Conservation (phyloP, 73 alveolate genomes). For the Tetrahymena malaccensis region DNA sequence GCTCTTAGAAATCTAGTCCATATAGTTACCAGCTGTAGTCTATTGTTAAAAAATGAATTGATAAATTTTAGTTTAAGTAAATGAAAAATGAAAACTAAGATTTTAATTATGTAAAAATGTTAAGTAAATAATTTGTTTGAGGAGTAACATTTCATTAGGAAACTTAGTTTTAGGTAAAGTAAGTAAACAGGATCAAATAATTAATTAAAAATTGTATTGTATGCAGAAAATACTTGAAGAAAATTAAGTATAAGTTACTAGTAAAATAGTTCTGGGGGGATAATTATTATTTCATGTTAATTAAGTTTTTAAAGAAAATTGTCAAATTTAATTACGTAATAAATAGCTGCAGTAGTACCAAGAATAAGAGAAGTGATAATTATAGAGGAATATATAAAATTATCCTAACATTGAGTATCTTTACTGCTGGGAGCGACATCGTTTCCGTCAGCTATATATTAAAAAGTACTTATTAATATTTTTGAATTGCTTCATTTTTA, state of each 20-base stretch:
- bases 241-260: not conserved
- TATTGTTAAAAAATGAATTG: not conserved
- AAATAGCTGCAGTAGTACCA: not conserved
- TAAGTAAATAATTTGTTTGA: not conserved
- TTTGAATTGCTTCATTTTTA: not conserved
- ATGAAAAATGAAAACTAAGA: too few relatives aligned
- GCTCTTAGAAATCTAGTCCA: not conserved
- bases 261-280: not conserved
- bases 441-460: not conserved
- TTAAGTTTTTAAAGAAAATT: not conserved
- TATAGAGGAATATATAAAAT: not conserved
- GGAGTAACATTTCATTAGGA: not conserved
- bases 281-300: not conserved
- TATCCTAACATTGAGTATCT: not conserved
- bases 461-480: not conserved
- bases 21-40: not conserved
- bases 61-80: not conserved
- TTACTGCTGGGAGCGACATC: not conserved
- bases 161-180: not conserved
- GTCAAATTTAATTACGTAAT: not conserved
- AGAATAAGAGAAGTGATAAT: not conserved
- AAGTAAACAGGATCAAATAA: not conserved
- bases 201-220: not conserved
- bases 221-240: not conserved
- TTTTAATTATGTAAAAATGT: too few relatives aligned